Percentiles rank a stretch among this genome's conserved stretches.
Conservation (phyloP, 176 grass and related monocot species). For the Rhynchospora pubera region DNA sequence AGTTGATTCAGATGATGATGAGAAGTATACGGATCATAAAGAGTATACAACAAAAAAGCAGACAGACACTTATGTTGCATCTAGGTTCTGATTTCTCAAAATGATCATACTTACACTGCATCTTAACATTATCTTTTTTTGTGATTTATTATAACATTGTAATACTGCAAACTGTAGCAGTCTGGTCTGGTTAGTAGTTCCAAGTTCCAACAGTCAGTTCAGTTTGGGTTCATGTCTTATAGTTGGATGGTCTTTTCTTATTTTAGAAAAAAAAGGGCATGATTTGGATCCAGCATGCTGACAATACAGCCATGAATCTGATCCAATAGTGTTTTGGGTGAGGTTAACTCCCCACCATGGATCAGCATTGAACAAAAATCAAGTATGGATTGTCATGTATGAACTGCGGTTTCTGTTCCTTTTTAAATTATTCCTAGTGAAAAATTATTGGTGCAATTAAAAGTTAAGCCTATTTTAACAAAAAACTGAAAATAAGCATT, state of each 20-base stretch:
- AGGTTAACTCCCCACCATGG: neutral
- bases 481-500: neutral
- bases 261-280: neutral
- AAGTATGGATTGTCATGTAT: neutral
- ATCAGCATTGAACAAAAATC: too few relatives aligned
- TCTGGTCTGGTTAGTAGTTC: neutral
- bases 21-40: conserved; percentile 5
- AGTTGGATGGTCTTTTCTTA: neutral
- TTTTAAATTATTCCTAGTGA: neutral
- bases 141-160: neutral
- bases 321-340: neutral
- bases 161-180: neutral
- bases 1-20: conserved; percentile 2
- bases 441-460: neutral
- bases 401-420: neutral
- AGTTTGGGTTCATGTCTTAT: neutral
- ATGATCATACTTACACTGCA: neutral
- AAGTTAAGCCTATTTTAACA: neutral
- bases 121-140: neutral
- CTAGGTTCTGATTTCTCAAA: conserved; percentile 23
- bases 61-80: neutral
- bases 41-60: too few relatives aligned
- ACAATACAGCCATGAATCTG: neutral
- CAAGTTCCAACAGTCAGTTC: neutral
- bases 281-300: neutral